phyloP scores from a whole-genome alignment of 2,329 filamentous ascomycete species.

The Fusarium vanettenii region DNA sequence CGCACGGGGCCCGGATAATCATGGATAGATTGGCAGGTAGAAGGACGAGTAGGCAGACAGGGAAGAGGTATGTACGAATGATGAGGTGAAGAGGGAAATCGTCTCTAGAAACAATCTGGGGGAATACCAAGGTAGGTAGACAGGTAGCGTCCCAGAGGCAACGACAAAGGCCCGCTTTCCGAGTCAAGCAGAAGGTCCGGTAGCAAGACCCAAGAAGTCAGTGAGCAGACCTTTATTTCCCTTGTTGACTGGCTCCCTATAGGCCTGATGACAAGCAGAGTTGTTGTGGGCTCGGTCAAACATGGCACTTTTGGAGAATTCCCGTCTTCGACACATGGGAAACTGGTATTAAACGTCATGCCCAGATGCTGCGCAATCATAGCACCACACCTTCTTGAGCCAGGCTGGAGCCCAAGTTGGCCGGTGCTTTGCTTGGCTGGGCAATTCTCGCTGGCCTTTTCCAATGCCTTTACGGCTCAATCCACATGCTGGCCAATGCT shows the following conservation, averaged over 20 bases:
- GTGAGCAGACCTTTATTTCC: constrained; percentile 6
- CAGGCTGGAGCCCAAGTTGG: constrained; percentile 12
- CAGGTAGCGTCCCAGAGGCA: neutral
- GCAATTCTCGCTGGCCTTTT: constrained; percentile 15
- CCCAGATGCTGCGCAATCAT: neutral
- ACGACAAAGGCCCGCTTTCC: constrained; percentile 20
- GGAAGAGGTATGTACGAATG: neutral
- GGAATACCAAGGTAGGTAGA: neutral
- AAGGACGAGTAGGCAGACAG: neutral
- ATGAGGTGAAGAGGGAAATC: neutral
- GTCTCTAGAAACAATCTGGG: constrained; percentile 1
- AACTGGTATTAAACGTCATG: constrained; percentile 26
- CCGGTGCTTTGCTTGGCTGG: neutral
- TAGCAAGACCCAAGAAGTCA: constrained; percentile 1
- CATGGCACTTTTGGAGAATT: constrained; percentile 39
- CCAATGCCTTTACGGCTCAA: constrained; percentile 1
- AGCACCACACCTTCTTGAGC: neutral
- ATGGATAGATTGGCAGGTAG: neutral
- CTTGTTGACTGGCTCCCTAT: constrained; percentile 1
- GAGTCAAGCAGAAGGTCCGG: constrained; percentile 13
- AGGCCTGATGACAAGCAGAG: constrained; percentile 26
- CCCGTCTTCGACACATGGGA: constrained; percentile 32
- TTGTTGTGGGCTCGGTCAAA: constrained; percentile 10
- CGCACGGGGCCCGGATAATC: constrained; percentile 4
- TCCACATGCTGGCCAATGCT: neutral